Evolutionary conservation across 2,329 filamentous ascomycete genomes (phyloP).

Genomic region (Rugonectria rugulosa): DNA sequence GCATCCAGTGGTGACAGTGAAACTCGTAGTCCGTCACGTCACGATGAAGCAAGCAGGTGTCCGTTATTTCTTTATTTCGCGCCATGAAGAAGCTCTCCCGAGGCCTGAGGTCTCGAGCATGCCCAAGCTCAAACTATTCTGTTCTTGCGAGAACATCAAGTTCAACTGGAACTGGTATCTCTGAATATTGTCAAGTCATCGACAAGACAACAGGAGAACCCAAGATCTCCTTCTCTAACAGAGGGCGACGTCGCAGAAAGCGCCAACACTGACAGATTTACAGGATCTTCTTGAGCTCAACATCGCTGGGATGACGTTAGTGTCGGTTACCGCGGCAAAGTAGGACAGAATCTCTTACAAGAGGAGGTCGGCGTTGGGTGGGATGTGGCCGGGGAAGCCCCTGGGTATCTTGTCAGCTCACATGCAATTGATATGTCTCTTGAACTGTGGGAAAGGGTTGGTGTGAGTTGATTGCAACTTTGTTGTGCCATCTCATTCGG

Average conservation of each 20-base stretch:
- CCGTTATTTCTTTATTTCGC: constrained; percentile 4
- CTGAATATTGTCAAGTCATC: no score
- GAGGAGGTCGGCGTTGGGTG: constrained; percentile 76
- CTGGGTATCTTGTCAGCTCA: constrained; percentile 50
- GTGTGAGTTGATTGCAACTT: not conserved
- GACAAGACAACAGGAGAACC: not conserved
- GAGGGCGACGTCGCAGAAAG: no score
- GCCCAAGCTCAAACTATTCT: not conserved
- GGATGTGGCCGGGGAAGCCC: constrained; percentile 82
- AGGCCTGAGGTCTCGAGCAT: not conserved
- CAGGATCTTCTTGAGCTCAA: constrained; percentile 74
- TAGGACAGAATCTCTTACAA: constrained; percentile 70
- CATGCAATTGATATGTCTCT: not conserved
- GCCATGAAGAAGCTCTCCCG: not conserved
- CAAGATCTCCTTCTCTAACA: constrained; percentile 10
- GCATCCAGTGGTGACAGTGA: not conserved
- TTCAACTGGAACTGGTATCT: not conserved
- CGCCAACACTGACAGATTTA: no score
- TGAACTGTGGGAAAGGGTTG: not conserved
- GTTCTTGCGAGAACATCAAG: not conserved
- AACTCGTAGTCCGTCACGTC: not conserved
- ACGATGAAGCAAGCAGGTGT: not conserved
- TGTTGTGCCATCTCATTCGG: not conserved
- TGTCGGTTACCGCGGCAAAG: not conserved
- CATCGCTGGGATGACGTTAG: constrained; percentile 60